Base-by-base conservation (phyloP, 805 yeast species). In the Debaryomyces prosopidis region DNA sequence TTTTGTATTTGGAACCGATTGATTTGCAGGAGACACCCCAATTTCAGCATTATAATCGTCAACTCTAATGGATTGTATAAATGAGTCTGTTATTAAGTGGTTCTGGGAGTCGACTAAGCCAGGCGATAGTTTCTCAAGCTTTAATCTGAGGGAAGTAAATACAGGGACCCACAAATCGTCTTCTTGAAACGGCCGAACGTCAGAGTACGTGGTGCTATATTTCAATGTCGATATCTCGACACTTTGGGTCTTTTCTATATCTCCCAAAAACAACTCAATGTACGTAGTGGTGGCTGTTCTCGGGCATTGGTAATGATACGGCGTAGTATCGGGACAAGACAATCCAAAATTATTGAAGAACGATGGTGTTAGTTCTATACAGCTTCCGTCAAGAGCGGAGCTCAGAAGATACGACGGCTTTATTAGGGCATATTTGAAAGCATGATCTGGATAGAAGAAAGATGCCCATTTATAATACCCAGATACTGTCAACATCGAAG, bases 361-460 rank as follows among this genome's bases (percentile, higher is more conserved):
- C 2, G 50, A 23, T 9, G 41, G 43, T 3, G 59, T 52, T 16
- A 70, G 47, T 48, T 72, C 76, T 5, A 71, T 59, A 32, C 54
- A 50, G 39, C 60, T 53, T 2, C 58, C 63, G 43, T 63, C 63
- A n/a, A 53, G 44, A 3, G 47, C n/a, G 6, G 54, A 33, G 12
- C 43, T 36, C n/a, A 41, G 32, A 17, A 66, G 49, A 53, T 77
- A 65, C 0, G 46, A 20, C 2, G 87, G 85, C 43, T 69, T 63
- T 1, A 68, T 52, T 17, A 83, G 57, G 1, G 79, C 68, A 4
- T 64, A 53, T 14, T 52, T 52, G 57, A 68, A 78, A 12, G 60
- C 53, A 36, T 68, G 47, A 48, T 81, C 84, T 3, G 76, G 57
- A 35, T 66, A 63, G 52, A 80, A 82, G 2, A 80, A 56, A n/a